Base-by-base conservation (phyloP, 2,329 filamentous ascomycete species). In the Oidium heveae region DNA sequence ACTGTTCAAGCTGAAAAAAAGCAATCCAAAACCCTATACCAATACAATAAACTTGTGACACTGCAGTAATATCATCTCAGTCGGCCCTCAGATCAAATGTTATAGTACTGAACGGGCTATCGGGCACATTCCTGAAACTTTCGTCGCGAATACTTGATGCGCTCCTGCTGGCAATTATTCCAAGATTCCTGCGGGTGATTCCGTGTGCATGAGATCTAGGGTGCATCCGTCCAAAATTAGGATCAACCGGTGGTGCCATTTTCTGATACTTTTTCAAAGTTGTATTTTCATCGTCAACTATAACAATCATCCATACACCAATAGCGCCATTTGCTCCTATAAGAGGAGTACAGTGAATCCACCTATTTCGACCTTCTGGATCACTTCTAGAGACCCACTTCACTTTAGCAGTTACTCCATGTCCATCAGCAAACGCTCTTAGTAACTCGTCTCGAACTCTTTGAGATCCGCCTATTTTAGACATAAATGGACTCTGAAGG, bases 261-360 rank as follows among this genome's bases (percentile, higher is more conserved):
- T 57, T 61, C 54, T 60, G 62, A 10, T 57, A 55, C 28, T 58
- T 61, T 5, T 24, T 28, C 39, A 18, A 41, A 7, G 56, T 56
- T 22, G 55, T 51, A 20, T 83, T 78, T 20, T 24, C 22, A 54
- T 79, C 79, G 58, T 86, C 80, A 3, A 85, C 76, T 15, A 87
- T 71, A 0, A 86, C 73, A 6, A 86, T 72, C 79, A 87, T 84
- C 83, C 83, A 87, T 0, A 86, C 82, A 16, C 84, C 84, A 0
- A 87, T 76, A 3, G 74, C 70, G 1, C 80, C 79, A 58, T 79
- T 79, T 44, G 72, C 72, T 2, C 81, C 82, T 3, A 84, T 66
- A 3, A 87, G 68, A 2, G 84, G 83, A 22, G 83, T 87, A 62
- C 81, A 84, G 64, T 87, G 83, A 43, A 87, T 82, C 82, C 83